These are phyloP conservation scores for Kluyveromyces lactis DNA, from an alignment of 805 yeast genomes.

Conservation along the genomic window DNA sequence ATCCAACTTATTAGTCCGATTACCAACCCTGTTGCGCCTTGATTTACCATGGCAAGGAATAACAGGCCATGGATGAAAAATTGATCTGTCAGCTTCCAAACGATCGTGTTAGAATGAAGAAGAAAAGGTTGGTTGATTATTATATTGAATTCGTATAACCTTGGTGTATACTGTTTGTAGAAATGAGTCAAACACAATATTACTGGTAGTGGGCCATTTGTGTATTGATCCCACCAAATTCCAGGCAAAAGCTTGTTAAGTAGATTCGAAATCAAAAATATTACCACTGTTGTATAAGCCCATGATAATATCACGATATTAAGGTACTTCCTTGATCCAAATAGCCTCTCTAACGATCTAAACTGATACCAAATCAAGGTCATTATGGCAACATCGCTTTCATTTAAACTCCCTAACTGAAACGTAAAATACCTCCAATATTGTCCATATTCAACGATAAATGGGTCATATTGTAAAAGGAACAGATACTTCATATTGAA, in stretches of 20 bases:
- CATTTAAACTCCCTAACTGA: slow-evolving; percentile 49
- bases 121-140: slow-evolving; percentile 26
- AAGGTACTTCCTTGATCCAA: slow-evolving; percentile 47
- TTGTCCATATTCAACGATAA: slow-evolving; percentile 44
- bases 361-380: slow-evolving; percentile 42
- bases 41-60: slow-evolving; percentile 37
- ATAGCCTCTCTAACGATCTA: slow-evolving; percentile 48
- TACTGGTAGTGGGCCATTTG: slow-evolving; percentile 38
- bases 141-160: slow-evolving; percentile 32
- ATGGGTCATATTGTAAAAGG: slow-evolving; percentile 35
- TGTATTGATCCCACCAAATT: slow-evolving; percentile 33
- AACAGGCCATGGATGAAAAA: slow-evolving; percentile 25
- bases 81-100: slow-evolving; percentile 28
- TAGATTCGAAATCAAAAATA: slow-evolving; percentile 30
- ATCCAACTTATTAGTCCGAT: slow-evolving; percentile 36
- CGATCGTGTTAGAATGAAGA: slow-evolving; percentile 11
- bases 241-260: slow-evolving; percentile 27
- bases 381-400: slow-evolving; percentile 44
- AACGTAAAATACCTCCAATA: slow-evolving; percentile 45
- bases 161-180: slow-evolving; percentile 34
- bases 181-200: slow-evolving; percentile 33
- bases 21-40: slow-evolving; percentile 31
- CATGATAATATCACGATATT: slow-evolving; percentile 33
- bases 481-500: slow-evolving; percentile 23
- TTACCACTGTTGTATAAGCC: slow-evolving; percentile 37